Evolutionary conservation across 1,139 yeast species (phyloP), one percentile per base, ranked within the genome.

Genomic region (Debaryomyces nepalensis): DNA sequence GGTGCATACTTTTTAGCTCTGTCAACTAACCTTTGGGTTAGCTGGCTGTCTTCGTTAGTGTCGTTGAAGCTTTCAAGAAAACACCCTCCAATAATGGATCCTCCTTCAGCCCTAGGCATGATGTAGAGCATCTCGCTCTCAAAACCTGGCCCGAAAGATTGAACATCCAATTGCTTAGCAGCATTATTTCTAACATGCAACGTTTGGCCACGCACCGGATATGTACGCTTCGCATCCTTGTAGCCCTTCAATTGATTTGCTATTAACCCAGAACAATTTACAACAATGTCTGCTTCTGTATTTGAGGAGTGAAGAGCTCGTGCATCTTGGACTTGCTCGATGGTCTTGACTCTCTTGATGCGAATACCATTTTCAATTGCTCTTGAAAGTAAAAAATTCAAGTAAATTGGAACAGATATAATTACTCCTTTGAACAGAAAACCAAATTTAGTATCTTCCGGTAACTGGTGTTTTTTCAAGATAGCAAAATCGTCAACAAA

Each of bases 81-180:
- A 47, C 78, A 70, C 1, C 82, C 83, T 1, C 82, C 83, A 38
- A 78, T 67, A 21, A 77, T 71, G 16, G 73, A 61, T 2, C 81
- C 82, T 10, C 82, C 82, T 54, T 78, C 82, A 44, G 70, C 68
- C 37, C 82, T 57, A 5, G 83, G 82, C 70, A 77, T 70, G 12
- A 74, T 57, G 48, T 78, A 78, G 21, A 77, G 57, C 47, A 58
- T 47, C 48, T 77, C 82, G 37, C 66, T 49, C 1, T 64, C 62
- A 21, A 52, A 50, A 0, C 58, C 64, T 4, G 71, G 64, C n/a
- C 31, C 26, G 36, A 63, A 61, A 4, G 66, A 64, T 5, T 63
- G 57, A 7, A 73, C 71, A 11, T 59, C 52, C 19, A 58, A 43
- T 14, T 65, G 58, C 40, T 59, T 58, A 37, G 52, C 44, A 9